Evolutionary conservation across 208 protist species (phyloP).

Genomic region (Trypanosoma congolense): DNA sequence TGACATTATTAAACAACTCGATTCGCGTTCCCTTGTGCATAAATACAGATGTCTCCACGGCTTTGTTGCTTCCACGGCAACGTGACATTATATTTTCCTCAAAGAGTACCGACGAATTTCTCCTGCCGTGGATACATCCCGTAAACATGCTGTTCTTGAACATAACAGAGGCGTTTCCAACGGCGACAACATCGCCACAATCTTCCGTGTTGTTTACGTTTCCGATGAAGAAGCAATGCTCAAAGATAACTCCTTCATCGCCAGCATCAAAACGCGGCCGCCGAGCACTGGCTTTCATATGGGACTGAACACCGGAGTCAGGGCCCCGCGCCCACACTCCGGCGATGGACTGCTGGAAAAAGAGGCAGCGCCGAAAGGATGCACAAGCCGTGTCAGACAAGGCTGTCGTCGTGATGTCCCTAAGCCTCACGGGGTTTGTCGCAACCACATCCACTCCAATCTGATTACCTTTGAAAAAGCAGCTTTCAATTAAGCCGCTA

Average conservation of each 20-base stretch:
- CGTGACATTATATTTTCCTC: constrained; percentile 48
- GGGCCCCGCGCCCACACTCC: constrained; percentile 52
- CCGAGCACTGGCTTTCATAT: neutral
- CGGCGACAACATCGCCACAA: constrained; percentile 57
- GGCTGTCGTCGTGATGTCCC: neutral
- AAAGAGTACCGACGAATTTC: constrained; percentile 39
- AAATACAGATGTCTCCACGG: constrained; percentile 19
- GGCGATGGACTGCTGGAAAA: constrained; percentile 26
- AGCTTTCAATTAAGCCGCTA: constrained; percentile 34
- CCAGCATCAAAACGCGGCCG: neutral
- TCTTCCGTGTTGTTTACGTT: constrained; percentile 31
- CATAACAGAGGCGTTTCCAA: constrained; percentile 40
- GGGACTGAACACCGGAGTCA: neutral
- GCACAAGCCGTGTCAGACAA: neutral
- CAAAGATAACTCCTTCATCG: constrained; percentile 30
- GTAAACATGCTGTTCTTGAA: constrained; percentile 64
- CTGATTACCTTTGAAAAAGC: constrained; percentile 65
- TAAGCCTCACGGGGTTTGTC: constrained; percentile 4
- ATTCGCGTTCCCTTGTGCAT: constrained; percentile 52
- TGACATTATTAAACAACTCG: constrained; percentile 38
- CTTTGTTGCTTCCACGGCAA: no score
- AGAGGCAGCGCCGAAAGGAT: constrained; percentile 14
- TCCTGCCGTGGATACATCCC: constrained; percentile 62
- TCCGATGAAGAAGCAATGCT: constrained; percentile 53
- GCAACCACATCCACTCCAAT: constrained; percentile 65